Evolutionary conservation across 2,329 filamentous ascomycete species (phyloP), one percentile per base, ranked within the genome.

Genomic region (Lasiodiplodia theobromae): DNA sequence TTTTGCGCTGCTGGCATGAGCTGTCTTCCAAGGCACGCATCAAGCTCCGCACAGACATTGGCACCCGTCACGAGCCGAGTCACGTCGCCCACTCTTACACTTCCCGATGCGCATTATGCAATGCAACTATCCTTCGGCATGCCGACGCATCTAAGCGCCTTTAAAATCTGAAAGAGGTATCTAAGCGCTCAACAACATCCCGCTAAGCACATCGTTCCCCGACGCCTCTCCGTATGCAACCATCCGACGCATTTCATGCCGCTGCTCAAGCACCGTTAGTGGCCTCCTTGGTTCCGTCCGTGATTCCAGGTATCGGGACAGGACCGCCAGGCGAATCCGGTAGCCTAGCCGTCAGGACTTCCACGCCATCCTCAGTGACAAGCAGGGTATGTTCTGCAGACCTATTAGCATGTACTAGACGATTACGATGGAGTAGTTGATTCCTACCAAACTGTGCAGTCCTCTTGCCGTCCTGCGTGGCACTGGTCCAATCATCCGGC

Each of bases 401-500:
- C 23, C 47, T 5, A 8, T 68, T 57, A 68, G 66, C 37, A 34
- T 6, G 23, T 34, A 12, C 11, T 47, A 7, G 8, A 47, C n/a
- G 8, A 18, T 28, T 37, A 2, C 23, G 16, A 3, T 21, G 5
- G 7, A 16, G 4, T 37, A 37, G 52, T 38, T 14, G 31, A n/a
- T 10, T 49, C 89, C 79, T 83, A 93, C 91, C 92, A 77, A 99
- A 99, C 78, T 99, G 96, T 11, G 96, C 96, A 18, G 94, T 97
- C 77, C 88, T 86, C 80, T 91, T 92, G 63, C 96, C 96, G 78
- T 99, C 96, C 68, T 90, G 88, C 0, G 96, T 99, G 5, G 93
- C 92, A 80, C 94, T 97, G 0, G 96, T 99, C 96, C 96, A 99
- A 83, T 98, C 93, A 79, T 99, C 96, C 0, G 96, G 96, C 96